Evolutionary conservation across 2,329 filamentous ascomycete genomes (phyloP).

Genomic region (Alternaria ventricosa): DNA sequence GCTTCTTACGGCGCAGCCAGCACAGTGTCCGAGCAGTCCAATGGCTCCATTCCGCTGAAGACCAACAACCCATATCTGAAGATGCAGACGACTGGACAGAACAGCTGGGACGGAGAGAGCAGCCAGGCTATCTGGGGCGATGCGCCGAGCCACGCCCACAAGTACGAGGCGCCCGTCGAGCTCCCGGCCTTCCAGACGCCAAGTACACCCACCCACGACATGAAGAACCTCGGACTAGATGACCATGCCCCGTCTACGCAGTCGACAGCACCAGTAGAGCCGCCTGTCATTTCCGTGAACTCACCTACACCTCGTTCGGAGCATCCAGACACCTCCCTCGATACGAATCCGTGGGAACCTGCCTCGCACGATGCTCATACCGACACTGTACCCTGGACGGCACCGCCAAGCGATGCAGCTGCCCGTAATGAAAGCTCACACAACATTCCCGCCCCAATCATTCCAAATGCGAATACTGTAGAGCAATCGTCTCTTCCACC

Average conservation of each 20-base stretch:
- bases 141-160: slow-evolving; percentile 29
- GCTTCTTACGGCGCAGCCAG: slow-evolving; percentile 39
- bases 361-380: slow-evolving; percentile 1
- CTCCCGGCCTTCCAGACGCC: slow-evolving; percentile 52
- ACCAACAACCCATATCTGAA: slow-evolving; percentile 55
- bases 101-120: slow-evolving; percentile 44
- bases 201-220: slow-evolving; percentile 44
- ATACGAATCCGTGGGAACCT: slow-evolving; percentile 37
- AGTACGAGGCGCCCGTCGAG: slow-evolving; percentile 48
- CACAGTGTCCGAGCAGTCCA: slow-evolving; percentile 37
- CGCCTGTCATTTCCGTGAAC: slow-evolving; percentile 39
- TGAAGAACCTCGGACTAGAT: slow-evolving; percentile 47
- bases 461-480: slow-evolving; percentile 30
- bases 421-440: slow-evolving; percentile 18
- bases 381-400: neutral
- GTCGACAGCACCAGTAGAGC: slow-evolving; percentile 26
- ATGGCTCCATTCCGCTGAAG: slow-evolving; percentile 40
- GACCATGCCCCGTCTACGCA: slow-evolving; percentile 21
- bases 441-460: slow-evolving; percentile 33
- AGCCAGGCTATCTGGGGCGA: slow-evolving; percentile 51
- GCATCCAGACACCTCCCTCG: slow-evolving; percentile 31
- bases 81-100: slow-evolving; percentile 48
- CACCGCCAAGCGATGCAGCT: neutral
- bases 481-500: slow-evolving; percentile 23
- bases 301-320: slow-evolving; percentile 24